Percentiles rank a stretch among this genome's conserved stretches.
These are phyloP conservation scores for Clavariopsis aquatica DNA, from an alignment of 495 filamentous ascomycete genomes.

Conservation along the genomic window DNA sequence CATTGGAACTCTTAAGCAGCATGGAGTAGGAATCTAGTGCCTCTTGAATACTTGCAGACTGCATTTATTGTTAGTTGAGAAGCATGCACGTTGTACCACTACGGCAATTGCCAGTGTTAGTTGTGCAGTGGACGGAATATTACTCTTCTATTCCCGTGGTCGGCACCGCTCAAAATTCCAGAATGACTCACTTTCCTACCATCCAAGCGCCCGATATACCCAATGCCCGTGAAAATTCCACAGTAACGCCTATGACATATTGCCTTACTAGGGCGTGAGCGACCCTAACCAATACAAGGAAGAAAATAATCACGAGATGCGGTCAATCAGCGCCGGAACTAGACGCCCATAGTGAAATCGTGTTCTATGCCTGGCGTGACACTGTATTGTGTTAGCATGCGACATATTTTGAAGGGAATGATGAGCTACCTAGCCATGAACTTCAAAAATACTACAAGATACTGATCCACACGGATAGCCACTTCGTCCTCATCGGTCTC, in stretches of 20 bases:
- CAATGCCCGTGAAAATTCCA: not conserved
- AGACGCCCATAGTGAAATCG: conserved; percentile 98
- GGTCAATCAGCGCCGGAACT: conserved; percentile 10
- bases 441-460: conserved; percentile 96
- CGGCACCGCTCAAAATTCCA: not conserved
- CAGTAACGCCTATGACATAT: conserved; percentile 10
- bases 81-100: not conserved
- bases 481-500: conserved; percentile 74
- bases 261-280: conserved; percentile 4
- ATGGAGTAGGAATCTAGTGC: not conserved
- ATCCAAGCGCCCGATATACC: conserved; percentile 12
- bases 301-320: not conserved
- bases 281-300: not conserved
- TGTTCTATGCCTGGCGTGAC: conserved; percentile 97
- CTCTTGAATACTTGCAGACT: not conserved
- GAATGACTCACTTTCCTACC: not conserved
- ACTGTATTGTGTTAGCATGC: conserved; percentile 40
- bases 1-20: conserved; percentile 21
- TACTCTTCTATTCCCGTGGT: not conserved
- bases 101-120: not conserved
- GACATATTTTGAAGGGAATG: too few species aligned
- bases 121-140: not conserved
- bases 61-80: not conserved
- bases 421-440: conserved; percentile 87
- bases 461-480: conserved; percentile 95